These are phyloP conservation scores for Rheum nobile DNA, from an alignment of 148 eudicot genomes.

Conservation along the genomic window DNA sequence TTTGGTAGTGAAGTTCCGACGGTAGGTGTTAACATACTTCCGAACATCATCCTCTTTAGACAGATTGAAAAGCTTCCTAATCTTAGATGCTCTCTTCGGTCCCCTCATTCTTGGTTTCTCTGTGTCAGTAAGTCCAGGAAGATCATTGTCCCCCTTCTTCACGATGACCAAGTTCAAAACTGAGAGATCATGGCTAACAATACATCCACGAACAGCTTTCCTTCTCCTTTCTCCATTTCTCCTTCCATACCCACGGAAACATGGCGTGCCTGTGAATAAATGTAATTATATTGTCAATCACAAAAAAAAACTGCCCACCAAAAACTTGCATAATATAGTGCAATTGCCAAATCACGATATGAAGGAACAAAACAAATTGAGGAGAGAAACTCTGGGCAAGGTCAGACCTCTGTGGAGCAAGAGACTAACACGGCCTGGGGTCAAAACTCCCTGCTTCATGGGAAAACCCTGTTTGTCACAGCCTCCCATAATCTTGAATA, in stretches of 20 bases:
- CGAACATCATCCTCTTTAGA: constrained; percentile 82
- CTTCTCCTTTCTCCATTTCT: constrained; percentile 76
- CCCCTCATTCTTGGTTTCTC: constrained; percentile 97
- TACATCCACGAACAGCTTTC: constrained; percentile 87
- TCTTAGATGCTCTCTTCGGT: constrained; percentile 91
- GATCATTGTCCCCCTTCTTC: constrained; percentile 84
- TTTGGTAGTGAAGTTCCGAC: constrained; percentile 61
- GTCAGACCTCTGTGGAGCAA: constrained; percentile 49
- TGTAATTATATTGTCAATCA: neutral
- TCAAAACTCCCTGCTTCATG: constrained; percentile 80
- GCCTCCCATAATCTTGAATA: constrained; percentile 71
- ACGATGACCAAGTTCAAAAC: constrained; percentile 80
- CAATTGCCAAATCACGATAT: too few species aligned
- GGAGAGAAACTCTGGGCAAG: neutral
- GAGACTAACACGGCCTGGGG: constrained; percentile 62
- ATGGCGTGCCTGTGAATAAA: constrained; percentile 43
- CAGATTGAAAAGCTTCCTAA: constrained; percentile 81
- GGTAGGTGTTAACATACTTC: constrained; percentile 88
- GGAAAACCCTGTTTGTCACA: constrained; percentile 82
- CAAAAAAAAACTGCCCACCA: neutral
- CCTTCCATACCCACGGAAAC: constrained; percentile 81
- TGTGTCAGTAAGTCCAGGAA: constrained; percentile 69
- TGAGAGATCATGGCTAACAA: constrained; percentile 74
- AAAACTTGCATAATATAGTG: neutral
- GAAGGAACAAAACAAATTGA: neutral